Evolutionary conservation across 441 rosid genomes (phyloP).

Genomic region (Euphorbia corollata): DNA sequence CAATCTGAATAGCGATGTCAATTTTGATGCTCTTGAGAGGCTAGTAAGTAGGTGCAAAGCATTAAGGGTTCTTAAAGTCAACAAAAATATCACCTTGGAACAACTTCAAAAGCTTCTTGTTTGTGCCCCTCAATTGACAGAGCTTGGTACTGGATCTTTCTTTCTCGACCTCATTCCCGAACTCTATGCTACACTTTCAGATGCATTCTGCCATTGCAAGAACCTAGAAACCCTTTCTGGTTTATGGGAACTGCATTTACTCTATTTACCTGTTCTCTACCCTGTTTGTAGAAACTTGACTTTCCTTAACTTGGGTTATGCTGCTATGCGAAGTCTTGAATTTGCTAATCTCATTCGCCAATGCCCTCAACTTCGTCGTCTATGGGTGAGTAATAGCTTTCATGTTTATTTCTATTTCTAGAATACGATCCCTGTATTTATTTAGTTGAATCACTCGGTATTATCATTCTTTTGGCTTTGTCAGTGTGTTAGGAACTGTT

Average conservation of each 20-base stretch:
- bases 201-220: constrained; percentile 38
- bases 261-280: constrained; percentile 40
- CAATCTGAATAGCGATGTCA: constrained; percentile 43
- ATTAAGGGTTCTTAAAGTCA: constrained; percentile 50
- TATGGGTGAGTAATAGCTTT: constrained; percentile 45
- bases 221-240: constrained; percentile 47
- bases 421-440: not conserved
- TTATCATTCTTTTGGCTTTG: not conserved
- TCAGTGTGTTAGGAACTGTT: not conserved
- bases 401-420: constrained; percentile 1
- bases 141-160: constrained; percentile 62
- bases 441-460: not conserved
- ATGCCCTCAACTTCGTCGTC: constrained; percentile 50
- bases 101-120: constrained; percentile 48
- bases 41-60: constrained; percentile 52
- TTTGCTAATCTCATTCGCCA: constrained; percentile 46
- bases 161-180: constrained; percentile 35
- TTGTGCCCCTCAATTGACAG: constrained; percentile 40
- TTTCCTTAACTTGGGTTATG: constrained; percentile 59
- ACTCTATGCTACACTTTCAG: constrained; percentile 35
- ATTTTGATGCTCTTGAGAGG: constrained; percentile 54
- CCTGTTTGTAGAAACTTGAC: constrained; percentile 42
- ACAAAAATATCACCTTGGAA: constrained; percentile 40
- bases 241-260: constrained; percentile 47
- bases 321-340: constrained; percentile 43